Base-by-base conservation (phyloP, 192 early-diverging fungal genomes). In the Lobosporangium transversale region DNA sequence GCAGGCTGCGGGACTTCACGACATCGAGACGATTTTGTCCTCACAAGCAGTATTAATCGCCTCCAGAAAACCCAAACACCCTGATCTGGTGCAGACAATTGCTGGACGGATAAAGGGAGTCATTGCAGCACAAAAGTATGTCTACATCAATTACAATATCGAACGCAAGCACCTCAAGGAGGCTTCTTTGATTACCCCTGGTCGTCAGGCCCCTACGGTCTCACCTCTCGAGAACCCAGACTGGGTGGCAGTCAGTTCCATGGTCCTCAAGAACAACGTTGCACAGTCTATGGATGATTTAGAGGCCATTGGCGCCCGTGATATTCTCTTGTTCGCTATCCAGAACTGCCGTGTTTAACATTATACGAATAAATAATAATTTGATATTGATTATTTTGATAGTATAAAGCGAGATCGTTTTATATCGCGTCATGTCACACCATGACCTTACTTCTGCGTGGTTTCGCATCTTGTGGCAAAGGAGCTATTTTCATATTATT, bases 1-100 rank as follows among this genome's bases (percentile, higher is more conserved):
- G 97, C 89, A 94, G 47, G 97, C 95, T 21, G 97, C 97, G 18
- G 95, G 96, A n/a, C 87, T 99, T 21, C 91, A 94, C 73, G 88
- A 91, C 51, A 95, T 99, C 43, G 86, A 87, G 42, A 95, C 92
- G 10, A 69, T 99, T 11, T 35, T 97, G 33, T 83, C 82, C 0
- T 91, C 97, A 15, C 89, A 99, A 68, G 91, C 97, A 11, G 95
- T 98, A 32, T 80, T 98, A 52, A 91, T 99, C 51, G 90, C 91
- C 56, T 96, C 97, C 69, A 87, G 90, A 67, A 84, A 94, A 58
- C 58, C 87, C 29, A 68, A 81, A 31, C 90, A 97, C 66, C 90
- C 90, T n/a, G 79, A 82, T 6, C 68, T 99, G 57, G 90, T 95
- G 18, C 86, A 87, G 30, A 93, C 84, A 45, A 90, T 99, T 59